Percentiles rank a stretch among this genome's conserved stretches.
These are phyloP conservation scores for Tuber microsphaerosporum DNA, from an alignment of 495 filamentous ascomycete genomes.

Conservation along the genomic window DNA sequence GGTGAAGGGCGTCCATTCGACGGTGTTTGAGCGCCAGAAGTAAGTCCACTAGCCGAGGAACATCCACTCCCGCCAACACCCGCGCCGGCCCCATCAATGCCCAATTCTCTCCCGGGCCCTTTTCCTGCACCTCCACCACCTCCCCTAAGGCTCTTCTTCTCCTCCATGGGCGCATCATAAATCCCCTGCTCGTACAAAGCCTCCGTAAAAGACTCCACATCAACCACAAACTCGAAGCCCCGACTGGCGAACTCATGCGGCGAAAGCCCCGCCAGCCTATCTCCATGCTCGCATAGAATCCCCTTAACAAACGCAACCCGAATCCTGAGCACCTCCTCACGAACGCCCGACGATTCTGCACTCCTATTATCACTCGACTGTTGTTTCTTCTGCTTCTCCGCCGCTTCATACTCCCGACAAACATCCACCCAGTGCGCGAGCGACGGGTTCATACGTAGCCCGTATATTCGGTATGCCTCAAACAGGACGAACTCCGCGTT, in stretches of 20 bases:
- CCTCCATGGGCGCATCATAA: conserved; percentile 15
- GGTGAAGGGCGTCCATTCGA: conserved; percentile 17
- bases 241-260: conserved; percentile 35
- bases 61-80: conserved; percentile 13
- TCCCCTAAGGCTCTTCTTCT: conserved; percentile 20
- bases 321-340: conserved; percentile 36
- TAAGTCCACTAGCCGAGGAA: conserved; percentile 26
- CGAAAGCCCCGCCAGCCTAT: conserved; percentile 32
- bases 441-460: conserved; percentile 43
- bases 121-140: neutral
- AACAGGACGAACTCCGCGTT: conserved; percentile 41
- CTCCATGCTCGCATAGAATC: conserved; percentile 35
- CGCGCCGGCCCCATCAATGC: conserved; percentile 10
- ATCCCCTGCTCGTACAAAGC: conserved; percentile 32
- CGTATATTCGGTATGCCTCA: conserved; percentile 37
- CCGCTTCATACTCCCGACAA: conserved; percentile 33
- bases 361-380: neutral
- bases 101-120: conserved; percentile 10
- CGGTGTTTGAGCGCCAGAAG: conserved; percentile 22
- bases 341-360: conserved; percentile 25
- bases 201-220: conserved; percentile 25
- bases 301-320: conserved; percentile 39
- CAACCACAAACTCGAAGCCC: conserved; percentile 34
- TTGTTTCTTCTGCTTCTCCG: conserved; percentile 25
- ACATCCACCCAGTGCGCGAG: conserved; percentile 47